Evolutionary conservation across 2,329 filamentous ascomycete species (phyloP).

Genomic region (Pyrenophora tritici-repentis): DNA sequence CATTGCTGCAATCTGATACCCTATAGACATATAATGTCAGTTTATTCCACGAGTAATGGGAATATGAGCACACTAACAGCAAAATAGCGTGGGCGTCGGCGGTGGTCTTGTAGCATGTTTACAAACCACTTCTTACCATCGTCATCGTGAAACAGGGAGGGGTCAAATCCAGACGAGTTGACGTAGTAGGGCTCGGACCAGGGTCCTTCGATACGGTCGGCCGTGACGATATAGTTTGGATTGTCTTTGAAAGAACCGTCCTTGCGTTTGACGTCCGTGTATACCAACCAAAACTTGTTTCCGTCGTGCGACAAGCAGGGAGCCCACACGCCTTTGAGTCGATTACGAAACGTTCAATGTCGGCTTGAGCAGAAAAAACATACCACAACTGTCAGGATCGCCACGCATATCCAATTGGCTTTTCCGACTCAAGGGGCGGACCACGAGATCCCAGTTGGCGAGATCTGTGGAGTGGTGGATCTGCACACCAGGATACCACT

Average conservation of each 20-base stretch:
- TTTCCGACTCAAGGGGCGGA: conserved; percentile 57
- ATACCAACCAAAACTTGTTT: conserved; percentile 66
- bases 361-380: not conserved
- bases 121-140: conserved; percentile 46
- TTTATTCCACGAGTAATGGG: not conserved
- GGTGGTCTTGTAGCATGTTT: conserved; percentile 47
- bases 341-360: conserved; percentile 1
- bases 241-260: conserved; percentile 69
- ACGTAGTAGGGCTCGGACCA: conserved; percentile 66
- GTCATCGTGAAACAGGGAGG: conserved; percentile 48
- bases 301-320: conserved; percentile 67
- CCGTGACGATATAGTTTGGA: conserved; percentile 66
- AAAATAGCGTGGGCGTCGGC: conserved; percentile 49
- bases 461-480: conserved; percentile 62
- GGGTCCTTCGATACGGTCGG: conserved; percentile 58
- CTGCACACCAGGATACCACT: conserved; percentile 61
- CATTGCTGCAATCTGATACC: conserved; percentile 64
- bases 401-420: conserved; percentile 60
- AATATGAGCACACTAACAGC: conserved; percentile 41
- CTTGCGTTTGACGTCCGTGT: conserved; percentile 69
- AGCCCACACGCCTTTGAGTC: conserved; percentile 58
- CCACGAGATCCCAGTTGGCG: conserved; percentile 59
- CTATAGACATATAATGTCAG: not conserved
- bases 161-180: conserved; percentile 68
- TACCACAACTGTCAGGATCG: conserved; percentile 57